A percentile compares a stretch with the other conserved stretches of the same genome.
Evolutionary conservation across 2,329 filamentous ascomycete genomes (phyloP).

Genomic region (Pestalotiopsis sp.): DNA sequence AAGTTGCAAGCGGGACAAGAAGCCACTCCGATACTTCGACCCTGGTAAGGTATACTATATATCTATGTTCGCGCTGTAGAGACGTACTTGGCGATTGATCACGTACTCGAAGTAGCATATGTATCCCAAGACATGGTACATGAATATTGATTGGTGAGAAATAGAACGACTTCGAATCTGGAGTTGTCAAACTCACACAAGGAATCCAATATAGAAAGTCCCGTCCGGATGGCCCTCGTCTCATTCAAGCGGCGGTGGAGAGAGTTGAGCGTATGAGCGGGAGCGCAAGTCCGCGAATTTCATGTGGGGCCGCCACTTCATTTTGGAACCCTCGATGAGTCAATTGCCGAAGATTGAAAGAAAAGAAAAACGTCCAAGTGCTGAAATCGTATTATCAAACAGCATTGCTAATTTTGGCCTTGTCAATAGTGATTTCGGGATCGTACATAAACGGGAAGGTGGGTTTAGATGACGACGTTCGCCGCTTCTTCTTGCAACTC

Average conservation of each 20-base stretch:
- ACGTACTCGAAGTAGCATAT: too few species aligned
- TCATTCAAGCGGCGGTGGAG: not conserved
- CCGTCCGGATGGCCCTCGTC: too few species aligned
- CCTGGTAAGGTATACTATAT: too few species aligned
- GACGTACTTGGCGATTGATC: too few species aligned
- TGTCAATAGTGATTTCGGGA: not conserved
- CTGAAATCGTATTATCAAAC: not conserved
- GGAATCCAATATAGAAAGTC: too few species aligned
- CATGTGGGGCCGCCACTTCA: not conserved
- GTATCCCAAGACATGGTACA: too few species aligned
- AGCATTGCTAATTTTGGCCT: not conserved
- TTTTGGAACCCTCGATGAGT: not conserved
- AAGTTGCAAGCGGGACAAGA: too few species aligned
- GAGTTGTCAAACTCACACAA: too few species aligned
- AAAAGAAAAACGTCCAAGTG: not conserved
- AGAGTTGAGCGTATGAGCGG: not conserved
- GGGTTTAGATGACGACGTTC: not conserved
- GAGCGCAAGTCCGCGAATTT: not conserved
- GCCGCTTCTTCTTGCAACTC: not conserved
- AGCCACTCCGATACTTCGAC: too few species aligned
- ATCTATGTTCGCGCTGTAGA: too few species aligned
- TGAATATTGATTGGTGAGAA: too few species aligned
- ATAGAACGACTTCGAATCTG: too few species aligned
- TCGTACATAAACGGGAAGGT: not conserved
- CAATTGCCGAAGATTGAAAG: not conserved